Base-by-base conservation (phyloP, 306 rosid species). In the Corylus heterophylla region DNA sequence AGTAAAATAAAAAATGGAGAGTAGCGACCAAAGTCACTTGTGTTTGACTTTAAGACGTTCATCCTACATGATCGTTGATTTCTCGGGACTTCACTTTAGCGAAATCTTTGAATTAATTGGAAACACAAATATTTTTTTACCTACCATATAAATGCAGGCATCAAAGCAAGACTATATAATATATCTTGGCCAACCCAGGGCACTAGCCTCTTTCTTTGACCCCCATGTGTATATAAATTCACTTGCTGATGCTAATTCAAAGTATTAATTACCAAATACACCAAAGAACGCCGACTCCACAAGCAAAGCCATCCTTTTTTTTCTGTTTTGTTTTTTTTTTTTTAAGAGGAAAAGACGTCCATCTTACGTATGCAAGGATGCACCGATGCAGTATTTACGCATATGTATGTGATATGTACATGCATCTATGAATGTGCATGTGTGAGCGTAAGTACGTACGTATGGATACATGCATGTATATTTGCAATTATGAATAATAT, bases 121-220 rank as follows among this genome's bases (percentile, higher is more conserved):
- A 42, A 42, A 42, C 20, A 52, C 3, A 13, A 0, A 9, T 25
- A 20, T 25, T 25, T 3, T 25, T 3, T 25, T 22, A 59, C 35
- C 6, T 58, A 25, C 66, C 66, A 20, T 1, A 5, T 42, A 0
- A 3, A 39, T 8, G 35, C 35, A 3, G 35, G 35, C 37, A 22
- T 20, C 12, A 29, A 25, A 59, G 66, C 66, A 59, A 22, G 42
- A 45, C 54, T 2, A 8, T 74, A 54, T 54, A 18, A 39, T 5
- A 42, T 42, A 42, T 74, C 31, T 35, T 1, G 42, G 47, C 63
- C 69, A 17, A 31, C 77, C 17, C 71, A 54, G 51, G 54, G 52
- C 75, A 74, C 81, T 48, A 55, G 81, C 86, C 79, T 66, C 81
- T 56, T 54, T 85, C 37, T 54, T 85, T 79, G 81, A 82, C 81